Percentiles rank a stretch among this genome's conserved stretches.
Evolutionary conservation across 2,329 filamentous ascomycete genomes (phyloP).

Genomic region (Plenodomus tracheiphilus): DNA sequence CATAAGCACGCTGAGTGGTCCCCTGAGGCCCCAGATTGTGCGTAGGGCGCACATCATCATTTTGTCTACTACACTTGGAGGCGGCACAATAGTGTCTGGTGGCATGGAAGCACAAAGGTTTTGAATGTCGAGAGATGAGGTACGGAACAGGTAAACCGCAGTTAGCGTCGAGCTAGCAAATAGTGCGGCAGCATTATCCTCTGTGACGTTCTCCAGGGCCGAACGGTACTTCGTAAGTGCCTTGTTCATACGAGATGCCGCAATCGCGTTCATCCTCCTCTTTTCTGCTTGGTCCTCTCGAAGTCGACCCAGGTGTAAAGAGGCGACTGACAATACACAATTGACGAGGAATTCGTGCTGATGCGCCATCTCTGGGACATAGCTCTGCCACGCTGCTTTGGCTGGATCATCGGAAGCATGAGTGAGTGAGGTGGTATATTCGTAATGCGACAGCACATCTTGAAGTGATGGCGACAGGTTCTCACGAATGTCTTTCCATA

Average conservation of each 20-base stretch:
- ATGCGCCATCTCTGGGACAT: constrained; percentile 45
- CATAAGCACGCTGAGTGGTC: constrained; percentile 34
- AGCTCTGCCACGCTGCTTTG: constrained; percentile 37
- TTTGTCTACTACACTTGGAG: constrained; percentile 26
- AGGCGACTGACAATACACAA: constrained; percentile 51
- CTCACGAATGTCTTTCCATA: constrained; percentile 33
- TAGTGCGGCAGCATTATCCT: constrained; percentile 49
- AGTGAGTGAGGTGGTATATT: constrained; percentile 37
- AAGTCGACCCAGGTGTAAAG: constrained; percentile 50
- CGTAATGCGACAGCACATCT: constrained; percentile 39
- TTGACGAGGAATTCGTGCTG: constrained; percentile 51
- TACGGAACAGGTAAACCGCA: constrained; percentile 41
- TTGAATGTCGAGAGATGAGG: constrained; percentile 35
- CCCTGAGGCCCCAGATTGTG: constrained; percentile 36
- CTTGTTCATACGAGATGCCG: constrained; percentile 41
- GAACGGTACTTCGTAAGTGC: constrained; percentile 33
- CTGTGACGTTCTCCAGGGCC: constrained; percentile 41
- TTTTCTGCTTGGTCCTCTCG: constrained; percentile 30
- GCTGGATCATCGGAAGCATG: constrained; percentile 33
- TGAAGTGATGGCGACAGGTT: constrained; percentile 26
- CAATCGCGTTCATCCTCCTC: constrained; percentile 30
- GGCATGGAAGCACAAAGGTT: constrained; percentile 30
- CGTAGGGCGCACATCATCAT: constrained; percentile 31
- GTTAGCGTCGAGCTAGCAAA: constrained; percentile 41
- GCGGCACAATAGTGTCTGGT: constrained; percentile 16